Evolutionary conservation across 148 eudicot species (phyloP), one percentile per base, ranked within the genome.

Genomic region (Rhododendron henanense): DNA sequence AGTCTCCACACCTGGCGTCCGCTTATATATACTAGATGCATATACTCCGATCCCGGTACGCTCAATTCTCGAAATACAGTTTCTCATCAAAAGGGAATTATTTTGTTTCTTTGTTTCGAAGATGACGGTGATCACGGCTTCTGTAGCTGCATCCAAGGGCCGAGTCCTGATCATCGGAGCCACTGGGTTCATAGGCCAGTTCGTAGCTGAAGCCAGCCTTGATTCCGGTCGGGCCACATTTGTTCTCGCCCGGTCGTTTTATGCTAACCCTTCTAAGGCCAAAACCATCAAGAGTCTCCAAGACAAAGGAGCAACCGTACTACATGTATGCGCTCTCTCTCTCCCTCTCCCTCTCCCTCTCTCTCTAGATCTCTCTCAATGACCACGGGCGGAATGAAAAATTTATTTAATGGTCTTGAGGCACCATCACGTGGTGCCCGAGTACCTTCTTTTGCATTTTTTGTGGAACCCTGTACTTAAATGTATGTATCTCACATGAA

Each of bases 161-260:
- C 90, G 90, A 50, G 87, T 87, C 84, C 85, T 92, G 5, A 87
- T 92, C 39, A 84, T 87, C 73, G 94, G 94, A 57, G 92, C 94
- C n/a, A 90, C 92, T 10, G 95, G 95, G 13, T 93, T 93, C 86
- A 93, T 93, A 15, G 95, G 95, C 2, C 90, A 89, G 76, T 92
- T 90, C 84, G 31, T 93, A 0, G 90, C 93, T 0, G 92, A 90
- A 57, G 92, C 95, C 10, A 87, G 94, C 85, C 85, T 93, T 31
- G 91, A 90, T 10, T 50, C 89, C 0, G 89, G 90, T 31, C 88
- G 88, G 25, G 23, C 91, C 82, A 93, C 95, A 9, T 93, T 81
- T 75, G 23, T 92, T 76, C 88, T 93, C 2, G 90, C 87, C 25
- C 92, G 95, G 10, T 59, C 94, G 5, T 39, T 63, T 10, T 33